Evolutionary conservation across 768 basidiomycete genomes (phyloP), one percentile per base, ranked within the genome.

Genomic region (Mycena kentingensis): DNA sequence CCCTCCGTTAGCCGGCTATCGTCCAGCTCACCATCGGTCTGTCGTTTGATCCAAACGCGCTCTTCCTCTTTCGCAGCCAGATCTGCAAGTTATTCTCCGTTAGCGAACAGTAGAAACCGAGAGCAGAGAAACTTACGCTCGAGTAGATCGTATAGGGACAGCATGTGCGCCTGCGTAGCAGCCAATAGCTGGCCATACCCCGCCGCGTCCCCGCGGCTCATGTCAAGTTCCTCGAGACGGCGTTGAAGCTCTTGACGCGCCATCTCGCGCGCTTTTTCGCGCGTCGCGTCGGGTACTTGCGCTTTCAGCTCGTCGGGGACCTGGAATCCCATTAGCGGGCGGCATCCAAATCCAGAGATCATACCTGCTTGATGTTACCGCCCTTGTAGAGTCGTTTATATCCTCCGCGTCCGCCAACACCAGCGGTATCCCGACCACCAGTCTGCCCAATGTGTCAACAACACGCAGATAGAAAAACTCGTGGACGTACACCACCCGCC

Each of bases 1-100:
- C 84, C 84, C 62, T 87, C 85, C 11, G 82, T 83, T 46, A 87
- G 65, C 15, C 85, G 75, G 51, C 74, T 81, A 61, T 86, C 84
- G 55, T 87, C 85, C 4, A 87, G 72, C 58, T 87, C 85, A 31
- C 85, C 85, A 60, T 87, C 85, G 2, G 80, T 85, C 66, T 85
- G 85, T 2, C 84, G 78, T 62, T 85, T 87, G 15, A 86, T 70
- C 85, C 84, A 87, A 2, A 87, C 78, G 12, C 84, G 78, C 56
- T 86, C 85, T 60, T 86, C 84, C 58, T 86, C 84, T 52, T 79
- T 84, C 0, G 84, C 83, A 13, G 84, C 77, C 18, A 87, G 77
- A 63, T 85, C 85, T 86, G 58, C 12, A 28, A 38, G 19, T 21
- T 11, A 24, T 36, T 7, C 16, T 8, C 24, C 4, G 22, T 50